These are phyloP conservation scores for Populus ilicifolia DNA, from an alignment of 345 rosid genomes.

Conservation along the genomic window DNA sequence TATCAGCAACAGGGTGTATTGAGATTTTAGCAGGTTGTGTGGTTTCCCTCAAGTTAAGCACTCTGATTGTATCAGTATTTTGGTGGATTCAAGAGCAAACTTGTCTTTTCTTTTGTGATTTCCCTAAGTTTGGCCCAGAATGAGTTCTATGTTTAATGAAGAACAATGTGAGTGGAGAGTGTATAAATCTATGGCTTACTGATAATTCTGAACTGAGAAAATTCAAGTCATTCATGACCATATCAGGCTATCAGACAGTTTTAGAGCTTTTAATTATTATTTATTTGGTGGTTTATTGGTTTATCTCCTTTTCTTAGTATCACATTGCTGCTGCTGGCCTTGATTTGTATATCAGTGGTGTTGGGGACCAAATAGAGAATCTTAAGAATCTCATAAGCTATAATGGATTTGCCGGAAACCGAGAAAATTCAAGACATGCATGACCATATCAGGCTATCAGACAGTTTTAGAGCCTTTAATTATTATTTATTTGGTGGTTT, in stretches of 20 bases:
- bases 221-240: background rate
- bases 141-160: background rate
- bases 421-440: background rate
- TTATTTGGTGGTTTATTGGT: background rate
- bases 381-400: background rate
- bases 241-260: background rate
- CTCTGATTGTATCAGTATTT: background rate
- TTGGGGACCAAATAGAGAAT: background rate
- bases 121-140: background rate
- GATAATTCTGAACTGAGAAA: slow-evolving; percentile 8
- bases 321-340: background rate
- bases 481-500: background rate
- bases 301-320: background rate
- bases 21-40: slow-evolving; percentile 13
- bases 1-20: slow-evolving; percentile 68
- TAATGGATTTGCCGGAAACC: background rate
- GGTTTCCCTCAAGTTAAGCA: background rate
- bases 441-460: background rate
- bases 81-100: background rate
- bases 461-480: background rate
- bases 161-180: slow-evolving; percentile 6
- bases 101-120: background rate
- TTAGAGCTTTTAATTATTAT: background rate
- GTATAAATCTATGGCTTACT: slow-evolving; percentile 1
- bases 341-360: background rate